These are phyloP conservation scores for Isabelozyma rhagii DNA, from an alignment of 805 yeast species.

Conservation along the genomic window DNA sequence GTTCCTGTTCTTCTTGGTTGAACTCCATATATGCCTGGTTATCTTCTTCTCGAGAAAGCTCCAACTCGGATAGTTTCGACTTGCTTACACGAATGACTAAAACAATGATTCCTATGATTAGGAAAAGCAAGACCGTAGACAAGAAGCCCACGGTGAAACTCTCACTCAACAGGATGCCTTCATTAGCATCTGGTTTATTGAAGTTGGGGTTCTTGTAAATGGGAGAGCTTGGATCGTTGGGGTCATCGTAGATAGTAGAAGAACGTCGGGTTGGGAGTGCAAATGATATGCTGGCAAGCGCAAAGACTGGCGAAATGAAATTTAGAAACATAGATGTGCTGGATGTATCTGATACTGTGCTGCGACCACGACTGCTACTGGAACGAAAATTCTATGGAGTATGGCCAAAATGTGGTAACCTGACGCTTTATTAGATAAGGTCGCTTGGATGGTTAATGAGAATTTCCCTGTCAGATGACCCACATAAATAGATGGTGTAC, in stretches of 20 bases:
- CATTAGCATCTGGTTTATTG: neutral
- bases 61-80: slow-evolving; percentile 11
- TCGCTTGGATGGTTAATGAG: no score
- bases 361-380: no score
- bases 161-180: neutral
- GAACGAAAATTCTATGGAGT: no score
- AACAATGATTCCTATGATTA: neutral
- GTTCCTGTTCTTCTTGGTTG: slow-evolving; percentile 64
- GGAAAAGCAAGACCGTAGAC: neutral
- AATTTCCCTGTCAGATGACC: no score
- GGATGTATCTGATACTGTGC: neutral
- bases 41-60: slow-evolving; percentile 56
- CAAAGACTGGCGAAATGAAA: neutral
- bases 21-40: slow-evolving; percentile 56
- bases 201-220: neutral
- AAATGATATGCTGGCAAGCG: neutral
- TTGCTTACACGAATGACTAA: neutral
- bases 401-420: no score
- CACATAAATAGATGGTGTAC: no score
- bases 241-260: neutral
- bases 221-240: neutral
- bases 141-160: neutral
- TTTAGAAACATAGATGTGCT: neutral
- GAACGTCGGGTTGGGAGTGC: neutral
- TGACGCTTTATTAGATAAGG: no score